These are phyloP conservation scores for Pythium graminicola DNA, from an alignment of 352 stramenopile genomes.

Conservation along the genomic window DNA sequence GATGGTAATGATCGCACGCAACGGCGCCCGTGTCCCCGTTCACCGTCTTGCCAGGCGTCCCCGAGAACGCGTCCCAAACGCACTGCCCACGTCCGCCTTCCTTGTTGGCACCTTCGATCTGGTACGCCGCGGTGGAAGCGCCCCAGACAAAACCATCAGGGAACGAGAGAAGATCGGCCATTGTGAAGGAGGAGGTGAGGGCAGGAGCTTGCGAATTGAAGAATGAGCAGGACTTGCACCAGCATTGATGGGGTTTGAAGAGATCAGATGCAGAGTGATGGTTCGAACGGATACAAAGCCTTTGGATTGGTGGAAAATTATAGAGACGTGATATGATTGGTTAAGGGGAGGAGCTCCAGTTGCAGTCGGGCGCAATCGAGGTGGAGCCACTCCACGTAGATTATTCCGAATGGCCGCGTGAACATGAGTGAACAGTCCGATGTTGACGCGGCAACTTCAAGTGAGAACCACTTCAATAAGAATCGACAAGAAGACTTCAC, in stretches of 20 bases:
- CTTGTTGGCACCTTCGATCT: slow-evolving; percentile 88
- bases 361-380: too few species aligned
- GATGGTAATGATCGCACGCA: slow-evolving; percentile 91
- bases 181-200: slow-evolving; percentile 2
- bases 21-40: slow-evolving; percentile 52
- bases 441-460: too few species aligned
- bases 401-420: too few species aligned
- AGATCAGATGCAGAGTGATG: not conserved
- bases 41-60: slow-evolving; percentile 24
- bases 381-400: too few species aligned
- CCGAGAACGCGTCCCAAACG: slow-evolving; percentile 75
- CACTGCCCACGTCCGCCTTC: slow-evolving; percentile 77
- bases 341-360: too few species aligned
- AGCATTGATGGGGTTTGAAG: not conserved
- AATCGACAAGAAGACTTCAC: too few species aligned
- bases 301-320: too few species aligned
- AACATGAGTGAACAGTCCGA: too few species aligned
- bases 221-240: slow-evolving; percentile 13
- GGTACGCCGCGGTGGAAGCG: slow-evolving; percentile 85
- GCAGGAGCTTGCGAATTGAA: slow-evolving; percentile 14
- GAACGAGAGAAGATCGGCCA: slow-evolving; percentile 34
- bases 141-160: slow-evolving; percentile 79
- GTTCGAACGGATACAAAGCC: not conserved
- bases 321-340: too few species aligned
- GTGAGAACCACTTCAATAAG: too few species aligned